phyloP scores from a whole-genome alignment of 73 alveolate species.

The Vitrella brassicaformis region DNA sequence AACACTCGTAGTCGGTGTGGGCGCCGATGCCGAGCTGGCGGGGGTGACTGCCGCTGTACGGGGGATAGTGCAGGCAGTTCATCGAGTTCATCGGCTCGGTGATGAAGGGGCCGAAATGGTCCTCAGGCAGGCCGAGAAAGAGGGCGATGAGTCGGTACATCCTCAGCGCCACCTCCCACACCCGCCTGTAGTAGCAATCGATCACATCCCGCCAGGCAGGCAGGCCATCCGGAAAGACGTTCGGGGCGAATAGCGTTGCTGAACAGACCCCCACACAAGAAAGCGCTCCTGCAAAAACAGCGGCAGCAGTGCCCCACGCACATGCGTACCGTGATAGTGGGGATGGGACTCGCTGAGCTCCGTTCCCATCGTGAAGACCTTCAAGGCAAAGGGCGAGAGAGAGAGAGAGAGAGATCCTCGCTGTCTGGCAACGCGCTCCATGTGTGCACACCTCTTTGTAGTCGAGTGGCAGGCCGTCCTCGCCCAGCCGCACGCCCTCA shows the following conservation, averaged over 20 bases:
- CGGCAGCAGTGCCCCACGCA: no score
- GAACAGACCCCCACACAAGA: no score
- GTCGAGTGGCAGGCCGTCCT: neutral
- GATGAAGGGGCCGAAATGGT: neutral
- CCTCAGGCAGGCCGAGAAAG: neutral
- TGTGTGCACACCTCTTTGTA: no score
- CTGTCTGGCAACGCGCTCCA: no score
- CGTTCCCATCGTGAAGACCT: neutral
- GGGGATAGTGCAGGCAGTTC: neutral
- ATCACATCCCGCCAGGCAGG: neutral
- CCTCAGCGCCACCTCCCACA: neutral
- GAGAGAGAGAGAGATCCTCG: no score
- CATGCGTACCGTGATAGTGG: neutral
- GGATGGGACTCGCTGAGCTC: neutral
- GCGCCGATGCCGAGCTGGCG: neutral
- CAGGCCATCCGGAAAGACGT: neutral
- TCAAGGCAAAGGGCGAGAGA: no score
- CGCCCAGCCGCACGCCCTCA: neutral
- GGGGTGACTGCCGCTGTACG: neutral
- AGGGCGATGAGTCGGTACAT: neutral
- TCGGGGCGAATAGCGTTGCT: neutral
- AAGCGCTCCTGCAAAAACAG: no score
- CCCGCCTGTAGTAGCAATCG: neutral
- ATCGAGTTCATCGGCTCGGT: neutral
- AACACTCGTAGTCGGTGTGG: neutral